Percentiles rank a stretch among this genome's conserved stretches.
phyloP scores from a whole-genome alignment of 352 stramenopile genomes.

The Phytophthora fragariae region DNA sequence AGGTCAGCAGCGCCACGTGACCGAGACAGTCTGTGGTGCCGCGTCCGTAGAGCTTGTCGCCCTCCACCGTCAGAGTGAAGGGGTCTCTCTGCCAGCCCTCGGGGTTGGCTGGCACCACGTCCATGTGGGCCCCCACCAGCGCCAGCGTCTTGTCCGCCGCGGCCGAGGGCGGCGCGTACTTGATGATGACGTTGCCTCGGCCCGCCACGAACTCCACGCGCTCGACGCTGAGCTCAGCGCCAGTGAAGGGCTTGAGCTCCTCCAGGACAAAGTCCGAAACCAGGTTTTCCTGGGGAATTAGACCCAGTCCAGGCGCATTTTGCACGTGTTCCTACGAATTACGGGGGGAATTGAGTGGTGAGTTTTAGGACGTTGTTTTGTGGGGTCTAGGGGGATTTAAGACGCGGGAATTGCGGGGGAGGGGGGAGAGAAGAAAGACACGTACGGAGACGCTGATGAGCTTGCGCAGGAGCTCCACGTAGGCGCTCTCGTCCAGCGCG shows the following conservation, averaged over 20 bases:
- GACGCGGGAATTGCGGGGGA: background rate
- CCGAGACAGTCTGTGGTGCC: constrained; percentile 94
- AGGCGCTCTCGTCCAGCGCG: constrained; percentile 64
- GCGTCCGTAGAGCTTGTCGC: constrained; percentile 92
- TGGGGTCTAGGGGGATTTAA: background rate
- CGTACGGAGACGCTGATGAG: constrained; percentile 69
- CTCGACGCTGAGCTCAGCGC: constrained; percentile 70
- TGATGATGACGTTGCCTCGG: constrained; percentile 93
- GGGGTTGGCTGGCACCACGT: constrained; percentile 94
- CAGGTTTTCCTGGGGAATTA: constrained; percentile 73
- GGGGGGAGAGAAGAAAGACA: background rate
- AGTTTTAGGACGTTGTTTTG: background rate
- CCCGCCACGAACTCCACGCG: constrained; percentile 85
- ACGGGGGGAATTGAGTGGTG: background rate
- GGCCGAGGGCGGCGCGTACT: constrained; percentile 70
- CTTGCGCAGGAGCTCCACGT: constrained; percentile 76
- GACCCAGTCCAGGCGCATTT: constrained; percentile 53
- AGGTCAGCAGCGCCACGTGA: constrained; percentile 93
- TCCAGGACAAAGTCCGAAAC: constrained; percentile 90
- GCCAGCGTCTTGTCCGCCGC: constrained; percentile 74
- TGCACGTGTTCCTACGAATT: constrained; percentile 49
- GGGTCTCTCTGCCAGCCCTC: constrained; percentile 90
- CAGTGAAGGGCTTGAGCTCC: constrained; percentile 82
- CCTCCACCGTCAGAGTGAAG: constrained; percentile 89
- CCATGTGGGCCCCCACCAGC: constrained; percentile 92